A percentile compares a stretch with the other conserved stretches of the same genome.
Evolutionary conservation across 306 rosid species (phyloP).

Genomic region (Heteromeles arbutifolia): DNA sequence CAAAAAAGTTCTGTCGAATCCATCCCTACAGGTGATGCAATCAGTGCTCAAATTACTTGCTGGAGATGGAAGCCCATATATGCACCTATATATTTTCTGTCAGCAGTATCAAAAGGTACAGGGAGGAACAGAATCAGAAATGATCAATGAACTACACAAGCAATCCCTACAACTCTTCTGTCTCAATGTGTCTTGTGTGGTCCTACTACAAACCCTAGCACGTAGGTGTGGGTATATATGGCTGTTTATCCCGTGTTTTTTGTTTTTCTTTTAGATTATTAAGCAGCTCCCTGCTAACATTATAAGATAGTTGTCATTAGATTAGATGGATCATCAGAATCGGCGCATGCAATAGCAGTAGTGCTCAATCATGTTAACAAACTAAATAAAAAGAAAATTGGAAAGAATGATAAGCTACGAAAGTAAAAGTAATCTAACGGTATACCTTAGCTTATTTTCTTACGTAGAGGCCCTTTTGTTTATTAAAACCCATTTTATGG

Average conservation of each 20-base stretch:
- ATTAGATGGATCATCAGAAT: constrained; percentile 1
- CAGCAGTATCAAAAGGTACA: constrained; percentile 1
- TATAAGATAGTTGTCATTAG: background rate
- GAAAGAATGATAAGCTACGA: background rate
- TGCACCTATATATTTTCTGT: background rate
- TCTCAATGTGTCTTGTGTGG: background rate
- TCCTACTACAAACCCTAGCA: background rate
- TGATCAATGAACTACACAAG: constrained; percentile 22
- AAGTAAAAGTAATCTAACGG: background rate
- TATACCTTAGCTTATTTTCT: background rate
- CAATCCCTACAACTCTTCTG: constrained; percentile 23
- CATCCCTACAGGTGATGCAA: constrained; percentile 5
- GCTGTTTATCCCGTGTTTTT: background rate
- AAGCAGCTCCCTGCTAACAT: background rate
- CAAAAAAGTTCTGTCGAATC: background rate
- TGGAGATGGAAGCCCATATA: background rate
- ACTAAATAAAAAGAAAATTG: background rate
- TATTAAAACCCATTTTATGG: no score
- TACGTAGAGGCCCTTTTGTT: background rate
- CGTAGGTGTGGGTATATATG: constrained; percentile 1
- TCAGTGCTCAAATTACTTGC: constrained; percentile 14
- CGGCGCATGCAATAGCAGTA: background rate
- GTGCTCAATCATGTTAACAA: background rate
- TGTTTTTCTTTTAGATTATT: background rate
- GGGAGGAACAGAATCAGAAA: constrained; percentile 16